Evolutionary conservation across 1,139 yeast species (phyloP), one percentile per base, ranked within the genome.

Genomic region (Geotrichum macrosporum): DNA sequence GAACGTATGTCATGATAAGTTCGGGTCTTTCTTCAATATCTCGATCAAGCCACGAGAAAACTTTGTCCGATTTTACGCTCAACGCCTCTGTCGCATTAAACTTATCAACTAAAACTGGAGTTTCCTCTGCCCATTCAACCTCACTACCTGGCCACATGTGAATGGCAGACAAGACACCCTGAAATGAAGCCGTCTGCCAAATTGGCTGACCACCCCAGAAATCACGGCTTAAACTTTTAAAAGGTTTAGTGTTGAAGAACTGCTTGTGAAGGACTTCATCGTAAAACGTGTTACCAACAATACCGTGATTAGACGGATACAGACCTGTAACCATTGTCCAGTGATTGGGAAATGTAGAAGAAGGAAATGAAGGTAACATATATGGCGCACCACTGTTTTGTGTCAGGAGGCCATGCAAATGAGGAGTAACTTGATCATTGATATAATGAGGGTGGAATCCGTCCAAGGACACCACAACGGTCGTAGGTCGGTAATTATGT

Each of bases 141-240:
- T 86, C 95, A 52, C 88, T 80, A 1, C 96, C 95, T 0, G 96
- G 96, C 95, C 95, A 88, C 95, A 88, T 87, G 63, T 88, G 95
- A n/a, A 86, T 81, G 0, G 94, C 95, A 2, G 84, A 70, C 12
- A 70, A 70, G 4, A 84, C 75, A 1, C 80, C 81, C 52, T 83
- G 84, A n/a, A 64, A 63, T 21, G 70, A 70, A 0, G 94, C 88
- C 0, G 95, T 84, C 38, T 73, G 69, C 96, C 96, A 88, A 22
- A 88, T 63, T 0, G 96, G 94, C 60, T 85, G 94, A 26, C 95
- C 95, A 8, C 94, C 92, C 95, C 95, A 86, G 70, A 85, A 84
- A 26, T 72, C 76, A 0, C 81, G 79, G 41, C 77, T 66, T 1
- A 80, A 71, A 4, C 88, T 82, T 41, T 65, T 59, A 24, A 71